Base-by-base conservation (phyloP, 2,329 filamentous ascomycete species). In the Fusarium solani-melongenae region DNA sequence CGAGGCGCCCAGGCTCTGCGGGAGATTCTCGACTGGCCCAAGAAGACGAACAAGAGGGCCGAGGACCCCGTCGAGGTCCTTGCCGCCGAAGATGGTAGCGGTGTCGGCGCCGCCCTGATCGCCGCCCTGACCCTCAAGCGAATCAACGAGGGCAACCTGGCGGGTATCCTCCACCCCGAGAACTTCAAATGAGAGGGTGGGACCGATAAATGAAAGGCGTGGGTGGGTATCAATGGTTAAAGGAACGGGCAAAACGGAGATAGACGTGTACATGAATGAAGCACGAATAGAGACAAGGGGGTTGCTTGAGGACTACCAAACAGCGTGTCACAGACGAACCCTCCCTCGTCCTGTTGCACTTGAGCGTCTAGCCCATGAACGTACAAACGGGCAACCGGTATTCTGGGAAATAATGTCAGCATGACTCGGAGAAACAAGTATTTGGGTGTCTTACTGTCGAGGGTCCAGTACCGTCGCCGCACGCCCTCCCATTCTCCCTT, bases 31-130 rank as follows among this genome's bases (percentile, higher is more conserved):
- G 96, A 98, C 86, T 98, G 96, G 95, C 91, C 93, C 4, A 90
- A 81, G 56, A 93, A 94, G 85, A 88, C 87, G 69, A 85, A 84
- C 76, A 82, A 88, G 58, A 92, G 92, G 82, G 92, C 94, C 79
- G 92, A 95, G 81, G 95, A 98, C 79, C 95, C 95, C 9, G 89
- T 99, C 63, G 92, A 95, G 85, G 91, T 98, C 75, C 84, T 96
- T 74, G 92, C 95, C 55, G 95, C 96, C 70, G 96, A 99, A 85
- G 96, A 99, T 82, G 96, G 96, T 74, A 96, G 93, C 74, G 96
- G 96, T 89, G 96, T 98, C n/a, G 96, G 96, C 76, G 96, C 96
- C 51, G 96, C 96, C 6, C 86, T 99, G 70, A 98, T 99, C 86
- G 96, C 96, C 9, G 91, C 91, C 14, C 80, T 92, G 80, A 92